Conservation (phyloP, 495 filamentous ascomycete species). For the Xylaria curta region DNA sequence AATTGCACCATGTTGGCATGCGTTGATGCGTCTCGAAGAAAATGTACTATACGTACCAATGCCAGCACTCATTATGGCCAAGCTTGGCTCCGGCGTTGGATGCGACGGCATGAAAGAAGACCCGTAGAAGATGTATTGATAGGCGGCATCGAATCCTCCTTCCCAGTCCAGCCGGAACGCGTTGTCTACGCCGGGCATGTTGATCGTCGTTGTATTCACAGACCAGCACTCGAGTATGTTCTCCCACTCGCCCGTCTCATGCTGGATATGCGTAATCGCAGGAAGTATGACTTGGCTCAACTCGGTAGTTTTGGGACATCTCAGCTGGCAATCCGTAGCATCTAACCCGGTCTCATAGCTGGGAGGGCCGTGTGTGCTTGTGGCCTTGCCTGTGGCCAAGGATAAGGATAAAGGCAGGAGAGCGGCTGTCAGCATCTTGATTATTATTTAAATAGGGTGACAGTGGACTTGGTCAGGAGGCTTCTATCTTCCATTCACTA, state of each 20-base stretch:
- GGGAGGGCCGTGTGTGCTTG: background rate
- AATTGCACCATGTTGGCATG: background rate
- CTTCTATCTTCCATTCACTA: background rate
- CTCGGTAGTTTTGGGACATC: background rate
- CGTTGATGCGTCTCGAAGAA: background rate
- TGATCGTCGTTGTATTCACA: constrained; percentile 2
- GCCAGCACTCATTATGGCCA: constrained; percentile 14
- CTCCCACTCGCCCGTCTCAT: constrained; percentile 8
- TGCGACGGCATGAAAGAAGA: constrained; percentile 10
- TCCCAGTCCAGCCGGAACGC: constrained; percentile 11
- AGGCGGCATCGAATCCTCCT: constrained; percentile 6
- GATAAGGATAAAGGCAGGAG: background rate
- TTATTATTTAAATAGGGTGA: too few species aligned
- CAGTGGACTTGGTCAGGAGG: background rate
- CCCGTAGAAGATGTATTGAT: constrained; percentile 5
- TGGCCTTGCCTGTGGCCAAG: background rate
- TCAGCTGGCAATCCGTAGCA: constrained; percentile 5
- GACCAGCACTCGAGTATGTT: constrained; percentile 12
- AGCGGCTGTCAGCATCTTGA: background rate
- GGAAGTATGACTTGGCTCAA: background rate
- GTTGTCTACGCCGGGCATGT: constrained; percentile 13
- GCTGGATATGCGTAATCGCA: background rate
- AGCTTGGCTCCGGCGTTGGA: constrained; percentile 4
- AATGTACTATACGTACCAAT: background rate
- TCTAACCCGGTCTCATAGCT: background rate